Percentiles rank a stretch among this genome's conserved stretches.
Evolutionary conservation across 108 stramenopile genomes (phyloP).

Genomic region (Fragilaria radians): DNA sequence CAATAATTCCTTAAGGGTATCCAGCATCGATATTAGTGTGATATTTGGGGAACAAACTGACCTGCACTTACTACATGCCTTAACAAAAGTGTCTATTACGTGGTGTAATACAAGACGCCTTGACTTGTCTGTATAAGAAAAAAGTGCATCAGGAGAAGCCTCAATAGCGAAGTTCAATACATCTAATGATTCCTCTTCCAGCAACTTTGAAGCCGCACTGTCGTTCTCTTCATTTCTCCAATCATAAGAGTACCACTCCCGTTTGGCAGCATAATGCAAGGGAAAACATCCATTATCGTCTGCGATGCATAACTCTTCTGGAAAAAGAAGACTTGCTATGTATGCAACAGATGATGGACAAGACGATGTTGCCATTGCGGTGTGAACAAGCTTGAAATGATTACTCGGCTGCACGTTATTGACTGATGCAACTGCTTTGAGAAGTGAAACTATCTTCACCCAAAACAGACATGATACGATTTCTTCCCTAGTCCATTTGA

Average conservation of each 20-base stretch:
- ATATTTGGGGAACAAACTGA: conserved; percentile 15
- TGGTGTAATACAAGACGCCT: conserved; percentile 52
- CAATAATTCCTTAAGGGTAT: conserved; percentile 34
- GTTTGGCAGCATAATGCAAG: conserved; percentile 51
- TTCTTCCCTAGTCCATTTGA: conserved; percentile 24
- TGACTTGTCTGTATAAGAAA: conserved; percentile 25
- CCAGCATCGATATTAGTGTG: conserved; percentile 23
- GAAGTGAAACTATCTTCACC: conserved; percentile 44
- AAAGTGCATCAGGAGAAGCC: conserved; percentile 28
- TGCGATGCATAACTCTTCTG: conserved; percentile 32
- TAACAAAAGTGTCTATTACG: conserved; percentile 49
- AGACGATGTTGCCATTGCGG: conserved; percentile 37
- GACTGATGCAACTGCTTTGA: conserved; percentile 19
- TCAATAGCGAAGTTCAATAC: conserved; percentile 39
- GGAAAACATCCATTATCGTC: conserved; percentile 46
- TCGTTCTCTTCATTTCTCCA: conserved; percentile 36
- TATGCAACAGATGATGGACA: conserved; percentile 49
- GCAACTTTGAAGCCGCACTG: conserved; percentile 15
- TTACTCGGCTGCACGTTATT: background rate
- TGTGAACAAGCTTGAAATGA: conserved; percentile 30
- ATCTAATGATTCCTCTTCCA: conserved; percentile 39
- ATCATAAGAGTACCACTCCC: conserved; percentile 45
- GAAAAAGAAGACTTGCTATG: conserved; percentile 42
- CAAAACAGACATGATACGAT: conserved; percentile 39
- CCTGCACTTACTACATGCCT: conserved; percentile 33